Evolutionary conservation across 1,284 basidiomycete species (phyloP).

Genomic region (Trametes polyzona): DNA sequence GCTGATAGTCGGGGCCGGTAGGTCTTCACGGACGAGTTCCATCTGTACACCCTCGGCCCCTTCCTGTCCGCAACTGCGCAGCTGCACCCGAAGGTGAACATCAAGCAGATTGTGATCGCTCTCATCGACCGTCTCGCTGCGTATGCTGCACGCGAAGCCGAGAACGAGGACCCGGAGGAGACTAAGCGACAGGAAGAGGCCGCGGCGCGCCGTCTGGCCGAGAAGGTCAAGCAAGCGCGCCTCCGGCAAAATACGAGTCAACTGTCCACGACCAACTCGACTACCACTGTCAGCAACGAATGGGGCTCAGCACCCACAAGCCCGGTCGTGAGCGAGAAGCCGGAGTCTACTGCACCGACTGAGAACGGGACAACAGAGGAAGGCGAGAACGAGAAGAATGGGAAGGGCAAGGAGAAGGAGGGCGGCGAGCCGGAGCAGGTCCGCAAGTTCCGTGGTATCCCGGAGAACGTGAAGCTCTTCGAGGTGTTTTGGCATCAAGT

Average conservation of each 20-base stretch:
- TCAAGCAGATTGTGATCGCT: conserved; percentile 95
- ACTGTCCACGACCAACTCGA: conserved; percentile 27
- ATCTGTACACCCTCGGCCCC: conserved; percentile 88
- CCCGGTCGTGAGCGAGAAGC: conserved; percentile 27
- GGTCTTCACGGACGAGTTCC: conserved; percentile 98
- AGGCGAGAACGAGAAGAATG: conserved; percentile 41
- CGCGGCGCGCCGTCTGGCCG: conserved; percentile 82
- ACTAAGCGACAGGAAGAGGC: conserved; percentile 90
- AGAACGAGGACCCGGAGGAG: conserved; percentile 92
- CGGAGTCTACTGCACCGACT: conserved; percentile 18
- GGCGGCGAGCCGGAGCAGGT: conserved; percentile 40
- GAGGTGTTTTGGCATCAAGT: conserved; percentile 99
- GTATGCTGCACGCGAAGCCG: conserved; percentile 92
- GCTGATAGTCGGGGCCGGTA: conserved; percentile 34
- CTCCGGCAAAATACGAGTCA: conserved; percentile 52
- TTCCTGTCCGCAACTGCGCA: conserved; percentile 94
- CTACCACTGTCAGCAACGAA: conserved; percentile 25
- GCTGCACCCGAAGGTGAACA: conserved; percentile 94
- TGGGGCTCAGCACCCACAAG: conserved; percentile 39
- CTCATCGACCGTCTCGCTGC: conserved; percentile 94
- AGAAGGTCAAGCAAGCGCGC: conserved; percentile 80
- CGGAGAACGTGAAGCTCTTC: conserved; percentile 90
- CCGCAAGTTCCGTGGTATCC: conserved; percentile 89
- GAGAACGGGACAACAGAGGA: conserved; percentile 36
- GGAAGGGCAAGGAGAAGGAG: conserved; percentile 55